Conservation (phyloP, 2,329 filamentous ascomycete species). For the Aspergillus unguis region DNA sequence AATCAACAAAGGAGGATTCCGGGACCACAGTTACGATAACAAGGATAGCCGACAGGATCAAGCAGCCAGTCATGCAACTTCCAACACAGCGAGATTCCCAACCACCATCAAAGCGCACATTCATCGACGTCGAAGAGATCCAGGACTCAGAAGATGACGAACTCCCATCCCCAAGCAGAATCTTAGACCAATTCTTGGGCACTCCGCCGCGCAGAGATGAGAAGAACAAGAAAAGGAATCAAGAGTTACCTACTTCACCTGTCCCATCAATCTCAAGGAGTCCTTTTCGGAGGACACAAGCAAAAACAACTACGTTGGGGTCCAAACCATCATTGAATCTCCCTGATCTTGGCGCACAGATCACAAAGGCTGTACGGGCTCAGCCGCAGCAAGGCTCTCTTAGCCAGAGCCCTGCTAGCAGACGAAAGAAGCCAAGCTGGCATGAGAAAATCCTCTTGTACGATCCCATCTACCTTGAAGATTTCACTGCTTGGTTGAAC, state of each 20-base stretch:
- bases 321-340: constrained; percentile 11
- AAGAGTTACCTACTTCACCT: constrained; percentile 13
- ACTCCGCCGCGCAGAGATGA: constrained; percentile 8
- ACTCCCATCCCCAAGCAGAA: constrained; percentile 23
- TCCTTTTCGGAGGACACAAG: not conserved
- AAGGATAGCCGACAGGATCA: not conserved
- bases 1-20: not conserved
- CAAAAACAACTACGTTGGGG: no score
- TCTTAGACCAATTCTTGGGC: constrained; percentile 21
- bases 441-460: constrained; percentile 92
- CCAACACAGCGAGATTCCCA: not conserved
- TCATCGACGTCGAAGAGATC: constrained; percentile 35
- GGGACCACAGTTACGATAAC: not conserved
- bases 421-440: constrained; percentile 60
- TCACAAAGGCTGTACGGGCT: constrained; percentile 48
- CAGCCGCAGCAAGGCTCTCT: constrained; percentile 31
- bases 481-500: constrained; percentile 80
- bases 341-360: constrained; percentile 43
- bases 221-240: not conserved
- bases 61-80: not conserved
- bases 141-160: constrained; percentile 38
- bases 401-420: constrained; percentile 28
- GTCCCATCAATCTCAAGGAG: constrained; percentile 12
- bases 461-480: constrained; percentile 84
- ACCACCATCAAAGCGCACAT: constrained; percentile 11